Evolutionary conservation across 371 early-diverging fungal genomes (phyloP).

Genomic region (Lichtheimia ramosa): DNA sequence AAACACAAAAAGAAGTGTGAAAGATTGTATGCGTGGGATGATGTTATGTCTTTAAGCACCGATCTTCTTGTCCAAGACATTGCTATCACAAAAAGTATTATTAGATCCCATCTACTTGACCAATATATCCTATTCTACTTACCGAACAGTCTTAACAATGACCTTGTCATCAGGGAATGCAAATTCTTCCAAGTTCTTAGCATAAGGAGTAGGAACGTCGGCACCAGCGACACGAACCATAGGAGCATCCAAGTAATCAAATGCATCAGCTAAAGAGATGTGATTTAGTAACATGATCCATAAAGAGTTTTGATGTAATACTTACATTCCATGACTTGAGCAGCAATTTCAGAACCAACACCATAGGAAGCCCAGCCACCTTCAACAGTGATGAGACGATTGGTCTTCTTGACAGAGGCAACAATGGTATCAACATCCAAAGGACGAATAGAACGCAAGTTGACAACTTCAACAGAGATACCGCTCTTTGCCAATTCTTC

Average conservation of each 20-base stretch:
- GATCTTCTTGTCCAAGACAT: constrained; percentile 21
- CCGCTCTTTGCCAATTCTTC: constrained; percentile 84
- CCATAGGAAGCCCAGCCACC: constrained; percentile 98
- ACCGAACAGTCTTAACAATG: constrained; percentile 74
- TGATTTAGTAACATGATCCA: background rate
- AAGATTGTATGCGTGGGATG: no score
- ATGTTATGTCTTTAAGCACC: constrained; percentile 10
- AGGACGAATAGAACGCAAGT: constrained; percentile 98
- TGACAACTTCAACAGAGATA: constrained; percentile 92
- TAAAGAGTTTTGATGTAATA: background rate
- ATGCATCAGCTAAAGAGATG: constrained; percentile 71
- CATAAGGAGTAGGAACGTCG: constrained; percentile 99
- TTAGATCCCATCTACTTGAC: no score
- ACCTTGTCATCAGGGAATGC: constrained; percentile 89
- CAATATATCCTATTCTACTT: no score
- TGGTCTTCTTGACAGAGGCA: constrained; percentile 96
- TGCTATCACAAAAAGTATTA: constrained; percentile 1
- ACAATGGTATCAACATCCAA: constrained; percentile 94
- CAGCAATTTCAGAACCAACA: constrained; percentile 96
- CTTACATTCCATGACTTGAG: constrained; percentile 90
- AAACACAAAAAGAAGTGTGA: no score
- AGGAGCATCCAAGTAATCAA: constrained; percentile 97
- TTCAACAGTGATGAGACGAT: constrained; percentile 96
- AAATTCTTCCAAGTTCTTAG: constrained; percentile 90
- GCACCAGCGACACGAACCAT: constrained; percentile 95